Evolutionary conservation across 2,329 filamentous ascomycete genomes (phyloP), one percentile per base, ranked within the genome.

Genomic region (Trichoderma sp.): DNA sequence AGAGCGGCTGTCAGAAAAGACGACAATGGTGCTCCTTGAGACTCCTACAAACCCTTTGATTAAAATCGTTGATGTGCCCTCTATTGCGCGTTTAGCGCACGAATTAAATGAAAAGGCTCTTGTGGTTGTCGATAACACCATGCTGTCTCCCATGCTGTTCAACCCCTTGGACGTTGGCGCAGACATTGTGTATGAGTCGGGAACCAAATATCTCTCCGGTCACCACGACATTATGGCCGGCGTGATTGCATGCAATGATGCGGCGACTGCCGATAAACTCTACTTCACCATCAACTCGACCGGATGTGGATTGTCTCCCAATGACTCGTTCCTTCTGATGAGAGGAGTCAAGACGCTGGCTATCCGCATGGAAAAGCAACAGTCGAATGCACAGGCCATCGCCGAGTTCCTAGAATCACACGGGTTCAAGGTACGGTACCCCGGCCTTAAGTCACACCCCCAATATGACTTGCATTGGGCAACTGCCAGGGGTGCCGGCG

Each of bases 201-300:
- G 96, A 68, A 99, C 96, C 29, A 99, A 99, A 81, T 99, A 99
- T 77, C 86, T 99, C 6, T 98, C 94, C 1, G 96, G 96, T 37
- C 96, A 99, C 80, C 96, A 99, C 84, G 96, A 99, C 78, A 91
- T 99, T 77, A 99, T 99, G 96, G 96, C 96, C 11, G 96, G 96
- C 72, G 94, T 99, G 35, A 92, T 99, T 73, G 96, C 94, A 27
- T 89, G 94, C 79, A 98, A 98, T 79, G 91, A 97, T 77, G 80
- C 88, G 5, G 83, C 88, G 3, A 83, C 99, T 33, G 94, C 91
- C 58, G 94, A 99, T 76, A 93, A 92, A 77, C 89, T 99, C 74
- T 99, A 92, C 83, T 98, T 97, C 82, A 95, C 93, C 69, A 97
- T 99, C 85, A 99, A 99, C 79, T 90, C 94, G 0, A 97, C 94